Base-by-base conservation (phyloP, 2,329 filamentous ascomycete species). In the Cladosporium velox region DNA sequence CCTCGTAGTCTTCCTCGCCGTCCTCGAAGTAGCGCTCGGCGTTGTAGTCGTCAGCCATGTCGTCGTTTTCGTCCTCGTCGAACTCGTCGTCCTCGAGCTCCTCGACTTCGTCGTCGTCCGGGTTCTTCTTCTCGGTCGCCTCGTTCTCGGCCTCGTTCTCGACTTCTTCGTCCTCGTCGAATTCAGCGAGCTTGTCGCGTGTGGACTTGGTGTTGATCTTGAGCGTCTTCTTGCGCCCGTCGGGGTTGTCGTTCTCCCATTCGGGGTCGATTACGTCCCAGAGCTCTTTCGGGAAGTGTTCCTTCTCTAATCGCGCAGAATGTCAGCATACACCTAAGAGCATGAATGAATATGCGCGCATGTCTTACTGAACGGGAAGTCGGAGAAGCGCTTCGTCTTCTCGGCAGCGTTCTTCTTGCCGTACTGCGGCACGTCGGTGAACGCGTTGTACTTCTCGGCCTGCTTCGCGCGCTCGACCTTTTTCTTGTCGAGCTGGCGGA, bases 41-140 rank as follows among this genome's bases (percentile, higher is more conserved):
- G 38, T 65, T 65, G 54, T 65, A 65, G 54, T 65, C 62, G 54
- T 65, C 64, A 54, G 57, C 64, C 58, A 65, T 59, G 26, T 65
- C 58, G 32, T 60, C 64, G 49, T 65, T 61, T 26, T 65, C 64
- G 32, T 60, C 58, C 21, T 65, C 64, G 30, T 61, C 64, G 26
- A 65, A 65, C 15, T 65, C 64, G 57, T 65, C 54, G 58, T 62
- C 66, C 61, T 67, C 57, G 11, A 65, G 63, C 66, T 67, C 66
- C 24, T 67, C 63, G 26, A 41, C 57, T 14, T 55, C 63, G 59
- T 59, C 66, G n/a, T 62, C 62, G 12, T 65, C 63, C 10, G 57
- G 21, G 51, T 60, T 59, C 52, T 63, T 64, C 61, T 67, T 65
- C 18, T 57, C 61, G 28, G 35, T 57, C 21, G 57, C 47, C 34